Percentiles rank a stretch among this genome's conserved stretches.
phyloP scores from a whole-genome alignment of 1,284 basidiomycete genomes.

The Ganoderma sp. region DNA sequence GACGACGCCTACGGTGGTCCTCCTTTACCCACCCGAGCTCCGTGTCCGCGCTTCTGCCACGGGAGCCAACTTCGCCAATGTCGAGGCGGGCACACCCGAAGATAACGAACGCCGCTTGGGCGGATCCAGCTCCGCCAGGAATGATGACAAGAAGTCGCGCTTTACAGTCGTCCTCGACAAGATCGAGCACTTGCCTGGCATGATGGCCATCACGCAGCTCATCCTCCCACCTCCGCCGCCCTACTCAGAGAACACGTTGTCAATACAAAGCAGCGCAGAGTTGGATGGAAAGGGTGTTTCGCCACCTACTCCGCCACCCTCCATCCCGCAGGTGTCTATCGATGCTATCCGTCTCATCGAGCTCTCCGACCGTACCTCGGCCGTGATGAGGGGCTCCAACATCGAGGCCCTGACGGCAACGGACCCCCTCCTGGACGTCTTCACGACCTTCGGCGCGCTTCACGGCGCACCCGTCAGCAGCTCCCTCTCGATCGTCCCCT shows the following conservation, averaged over 20 bases:
- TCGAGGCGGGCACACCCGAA: constrained; percentile 33
- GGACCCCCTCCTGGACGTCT: constrained; percentile 68
- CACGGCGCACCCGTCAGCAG: constrained; percentile 59
- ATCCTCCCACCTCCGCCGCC: constrained; percentile 51
- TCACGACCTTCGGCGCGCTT: constrained; percentile 64
- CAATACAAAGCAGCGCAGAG: constrained; percentile 1
- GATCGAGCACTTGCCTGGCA: constrained; percentile 83
- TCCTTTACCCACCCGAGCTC: constrained; percentile 75
- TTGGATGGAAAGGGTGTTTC: constrained; percentile 18
- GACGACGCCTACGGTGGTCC: constrained; percentile 85
- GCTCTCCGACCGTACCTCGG: constrained; percentile 71
- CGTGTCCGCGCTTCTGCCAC: constrained; percentile 55
- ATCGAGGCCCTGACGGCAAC: constrained; percentile 58
- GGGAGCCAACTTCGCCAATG: constrained; percentile 53
- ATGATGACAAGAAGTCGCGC: constrained; percentile 51
- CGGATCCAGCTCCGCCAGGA: constrained; percentile 16
- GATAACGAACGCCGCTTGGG: background rate
- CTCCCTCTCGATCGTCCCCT: constrained; percentile 62
- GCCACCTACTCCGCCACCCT: background rate
- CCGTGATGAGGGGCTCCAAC: constrained; percentile 70
- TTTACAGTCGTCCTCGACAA: constrained; percentile 91
- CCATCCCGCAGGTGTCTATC: constrained; percentile 31
- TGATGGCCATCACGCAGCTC: constrained; percentile 75
- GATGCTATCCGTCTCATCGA: constrained; percentile 68
- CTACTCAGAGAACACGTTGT: constrained; percentile 11